Conservation (phyloP, 192 early-diverging fungal species). For the Dimargaris verticillata region DNA sequence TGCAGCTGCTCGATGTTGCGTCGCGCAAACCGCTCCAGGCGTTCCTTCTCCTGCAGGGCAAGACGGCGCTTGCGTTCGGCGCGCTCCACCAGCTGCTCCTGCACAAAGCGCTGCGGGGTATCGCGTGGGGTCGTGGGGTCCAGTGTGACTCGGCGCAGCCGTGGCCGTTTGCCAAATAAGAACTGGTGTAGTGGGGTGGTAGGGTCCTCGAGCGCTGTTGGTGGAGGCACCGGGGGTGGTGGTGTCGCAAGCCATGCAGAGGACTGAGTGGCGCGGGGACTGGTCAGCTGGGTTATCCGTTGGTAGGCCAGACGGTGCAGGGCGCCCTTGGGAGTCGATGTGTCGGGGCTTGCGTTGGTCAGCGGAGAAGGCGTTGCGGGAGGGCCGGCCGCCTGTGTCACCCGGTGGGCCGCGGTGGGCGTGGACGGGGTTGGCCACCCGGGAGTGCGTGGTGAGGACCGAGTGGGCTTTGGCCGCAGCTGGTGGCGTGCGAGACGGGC, state of each 20-base stretch:
- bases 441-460: no score
- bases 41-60: conserved; percentile 4
- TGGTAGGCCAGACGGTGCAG: not conserved
- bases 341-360: not conserved
- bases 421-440: no score
- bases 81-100: not conserved
- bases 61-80: not conserved
- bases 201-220: not conserved
- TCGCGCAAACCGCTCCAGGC: conserved; percentile 7
- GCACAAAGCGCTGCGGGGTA: not conserved
- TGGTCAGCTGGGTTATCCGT: not conserved
- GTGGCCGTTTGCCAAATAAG: not conserved
- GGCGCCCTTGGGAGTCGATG: not conserved
- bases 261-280: not conserved
- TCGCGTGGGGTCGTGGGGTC: not conserved
- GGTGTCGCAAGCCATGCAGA: not conserved
- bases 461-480: not conserved
- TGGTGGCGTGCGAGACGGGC: not conserved
- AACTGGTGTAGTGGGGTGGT: not conserved
- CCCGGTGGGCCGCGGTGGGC: no score
- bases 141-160: not conserved
- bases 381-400: not conserved
- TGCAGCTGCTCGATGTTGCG: conserved; percentile 6
- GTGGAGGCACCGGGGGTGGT: not conserved
- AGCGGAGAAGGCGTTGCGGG: not conserved